These are phyloP conservation scores for Russula foetens DNA, from an alignment of 768 basidiomycete genomes.

Conservation along the genomic window DNA sequence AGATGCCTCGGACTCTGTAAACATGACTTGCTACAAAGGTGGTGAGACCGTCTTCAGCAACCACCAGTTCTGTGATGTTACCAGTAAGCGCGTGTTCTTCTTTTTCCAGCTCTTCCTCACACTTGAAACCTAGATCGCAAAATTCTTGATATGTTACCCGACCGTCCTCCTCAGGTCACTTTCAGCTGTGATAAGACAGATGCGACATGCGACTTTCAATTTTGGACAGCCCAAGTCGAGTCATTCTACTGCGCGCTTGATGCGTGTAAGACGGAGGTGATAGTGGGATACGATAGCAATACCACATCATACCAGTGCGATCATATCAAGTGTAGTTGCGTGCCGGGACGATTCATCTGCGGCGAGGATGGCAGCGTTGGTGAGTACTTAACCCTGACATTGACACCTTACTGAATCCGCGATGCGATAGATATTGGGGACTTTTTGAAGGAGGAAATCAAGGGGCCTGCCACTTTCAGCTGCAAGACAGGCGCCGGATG, in stretches of 20 bases:
- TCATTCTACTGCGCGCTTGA: constrained; percentile 92
- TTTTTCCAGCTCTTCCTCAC: not conserved
- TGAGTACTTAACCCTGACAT: constrained; percentile 32
- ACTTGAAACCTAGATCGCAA: constrained; percentile 62
- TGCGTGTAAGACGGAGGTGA: constrained; percentile 45
- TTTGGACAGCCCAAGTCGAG: constrained; percentile 93
- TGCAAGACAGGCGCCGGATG: constrained; percentile 69
- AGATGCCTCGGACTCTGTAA: constrained; percentile 36
- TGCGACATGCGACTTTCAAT: constrained; percentile 85
- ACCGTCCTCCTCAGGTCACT: constrained; percentile 89
- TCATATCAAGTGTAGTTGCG: constrained; percentile 81
- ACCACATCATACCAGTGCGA: constrained; percentile 73
- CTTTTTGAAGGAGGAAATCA: constrained; percentile 83
- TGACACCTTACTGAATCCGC: not conserved
- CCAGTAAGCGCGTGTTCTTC: constrained; percentile 51
- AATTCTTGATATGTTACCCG: constrained; percentile 90
- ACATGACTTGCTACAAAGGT: constrained; percentile 92
- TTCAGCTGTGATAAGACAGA: constrained; percentile 74
- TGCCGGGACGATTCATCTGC: constrained; percentile 92
- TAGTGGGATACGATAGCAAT: constrained; percentile 56
- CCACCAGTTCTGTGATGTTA: constrained; percentile 97
- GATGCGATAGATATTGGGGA: constrained; percentile 74
- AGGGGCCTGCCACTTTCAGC: constrained; percentile 82
- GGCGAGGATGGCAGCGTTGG: constrained; percentile 92
- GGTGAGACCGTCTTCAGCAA: constrained; percentile 93